A percentile compares a stretch with the other conserved stretches of the same genome.
Evolutionary conservation across 768 basidiomycete species (phyloP).

Genomic region (Boletus eberwhitei): DNA sequence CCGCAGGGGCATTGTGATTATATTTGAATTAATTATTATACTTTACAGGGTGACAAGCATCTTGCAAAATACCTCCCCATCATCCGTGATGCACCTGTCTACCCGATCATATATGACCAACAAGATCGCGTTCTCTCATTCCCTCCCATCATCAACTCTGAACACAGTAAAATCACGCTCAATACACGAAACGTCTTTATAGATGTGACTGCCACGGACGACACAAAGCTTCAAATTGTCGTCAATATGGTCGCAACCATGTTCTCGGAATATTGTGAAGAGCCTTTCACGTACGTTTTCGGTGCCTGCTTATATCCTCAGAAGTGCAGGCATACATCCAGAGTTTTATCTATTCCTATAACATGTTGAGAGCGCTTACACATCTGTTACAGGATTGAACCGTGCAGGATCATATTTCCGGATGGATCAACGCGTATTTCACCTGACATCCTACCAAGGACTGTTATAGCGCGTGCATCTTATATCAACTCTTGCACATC

Average conservation of each 20-base stretch:
- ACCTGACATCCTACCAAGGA: constrained; percentile 74
- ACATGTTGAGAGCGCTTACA: neutral
- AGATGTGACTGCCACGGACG: constrained; percentile 94
- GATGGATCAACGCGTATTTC: constrained; percentile 74
- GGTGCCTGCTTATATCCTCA: neutral
- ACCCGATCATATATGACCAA: constrained; percentile 95
- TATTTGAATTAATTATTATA: neutral
- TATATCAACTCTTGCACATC: constrained; percentile 98
- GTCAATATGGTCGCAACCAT: constrained; percentile 94
- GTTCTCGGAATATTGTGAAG: constrained; percentile 95
- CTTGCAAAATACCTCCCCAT: constrained; percentile 86
- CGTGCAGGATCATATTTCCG: constrained; percentile 78
- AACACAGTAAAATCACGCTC: constrained; percentile 94
- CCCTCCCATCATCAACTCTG: constrained; percentile 98
- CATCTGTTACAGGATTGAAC: constrained; percentile 70
- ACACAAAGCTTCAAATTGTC: constrained; percentile 94
- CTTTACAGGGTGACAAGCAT: constrained; percentile 81
- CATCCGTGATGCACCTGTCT: constrained; percentile 92
- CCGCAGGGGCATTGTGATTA: neutral
- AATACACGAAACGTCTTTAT: constrained; percentile 94
- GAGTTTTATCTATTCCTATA: neutral
- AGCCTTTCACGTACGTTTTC: constrained; percentile 80
- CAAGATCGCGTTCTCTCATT: constrained; percentile 87
- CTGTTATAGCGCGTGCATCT: constrained; percentile 72
- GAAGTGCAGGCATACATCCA: neutral